Evolutionary conservation across 1,284 basidiomycete genomes (phyloP).

Genomic region (Austroboletus niveus): DNA sequence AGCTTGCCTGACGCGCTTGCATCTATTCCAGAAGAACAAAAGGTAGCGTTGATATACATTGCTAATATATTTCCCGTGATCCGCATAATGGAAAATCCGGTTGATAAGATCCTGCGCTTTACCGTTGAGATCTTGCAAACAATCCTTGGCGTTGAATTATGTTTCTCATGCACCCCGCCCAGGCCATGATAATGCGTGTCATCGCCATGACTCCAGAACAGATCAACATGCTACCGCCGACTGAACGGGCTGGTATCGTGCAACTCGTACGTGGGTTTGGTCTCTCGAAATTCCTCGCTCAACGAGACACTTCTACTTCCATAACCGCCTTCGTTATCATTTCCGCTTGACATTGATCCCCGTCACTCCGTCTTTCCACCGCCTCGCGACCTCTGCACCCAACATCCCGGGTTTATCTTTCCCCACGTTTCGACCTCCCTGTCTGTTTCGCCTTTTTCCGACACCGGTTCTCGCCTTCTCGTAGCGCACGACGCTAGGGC

Average conservation of each 20-base stretch:
- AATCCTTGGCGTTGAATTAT: background rate
- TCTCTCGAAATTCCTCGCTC: constrained; percentile 5
- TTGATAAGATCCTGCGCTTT: background rate
- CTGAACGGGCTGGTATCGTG: constrained; percentile 62
- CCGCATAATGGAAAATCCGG: background rate
- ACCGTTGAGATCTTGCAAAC: background rate
- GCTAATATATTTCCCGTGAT: constrained; percentile 5
- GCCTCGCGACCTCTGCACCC: constrained; percentile 5
- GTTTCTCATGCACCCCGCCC: constrained; percentile 12
- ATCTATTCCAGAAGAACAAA: constrained; percentile 66
- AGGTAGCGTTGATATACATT: constrained; percentile 38
- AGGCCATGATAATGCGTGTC: constrained; percentile 68
- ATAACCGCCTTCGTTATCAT: constrained; percentile 14
- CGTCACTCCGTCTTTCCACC: constrained; percentile 19
- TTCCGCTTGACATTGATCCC: constrained; percentile 30
- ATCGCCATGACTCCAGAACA: constrained; percentile 71
- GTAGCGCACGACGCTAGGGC: constrained; percentile 40
- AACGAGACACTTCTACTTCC: constrained; percentile 7
- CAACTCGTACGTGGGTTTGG: constrained; percentile 58
- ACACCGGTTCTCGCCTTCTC: constrained; percentile 5
- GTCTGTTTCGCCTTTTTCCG: constrained; percentile 9
- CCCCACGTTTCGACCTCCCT: constrained; percentile 14
- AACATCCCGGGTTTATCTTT: constrained; percentile 10
- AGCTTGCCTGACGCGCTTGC: constrained; percentile 51
- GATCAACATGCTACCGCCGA: constrained; percentile 56